These are phyloP conservation scores for Fusarium succisae DNA, from an alignment of 2,329 filamentous ascomycete species.

Conservation along the genomic window DNA sequence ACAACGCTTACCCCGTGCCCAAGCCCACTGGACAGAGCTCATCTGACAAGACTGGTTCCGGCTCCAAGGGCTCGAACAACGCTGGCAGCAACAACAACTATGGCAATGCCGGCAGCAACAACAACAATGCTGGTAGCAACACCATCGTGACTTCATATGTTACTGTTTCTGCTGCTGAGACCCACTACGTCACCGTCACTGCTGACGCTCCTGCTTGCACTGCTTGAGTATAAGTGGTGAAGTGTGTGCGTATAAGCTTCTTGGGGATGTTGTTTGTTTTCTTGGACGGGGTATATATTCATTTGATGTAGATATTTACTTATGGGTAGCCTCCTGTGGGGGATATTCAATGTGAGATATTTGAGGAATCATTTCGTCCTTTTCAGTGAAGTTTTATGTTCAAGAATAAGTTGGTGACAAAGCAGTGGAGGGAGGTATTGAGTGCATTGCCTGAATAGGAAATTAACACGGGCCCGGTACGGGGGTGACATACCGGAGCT, in stretches of 20 bases:
- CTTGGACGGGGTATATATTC: neutral
- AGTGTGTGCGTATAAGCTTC: neutral
- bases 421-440: neutral
- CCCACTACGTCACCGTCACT: constrained; percentile 21
- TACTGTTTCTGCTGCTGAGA: constrained; percentile 10
- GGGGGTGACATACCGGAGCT: neutral
- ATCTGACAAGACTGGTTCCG: neutral
- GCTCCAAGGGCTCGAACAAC: neutral
- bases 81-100: neutral
- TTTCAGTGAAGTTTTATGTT: neutral
- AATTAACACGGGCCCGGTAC: neutral
- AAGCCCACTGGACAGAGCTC: constrained; percentile 1
- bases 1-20: neutral
- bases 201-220: constrained; percentile 25
- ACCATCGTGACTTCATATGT: constrained; percentile 26
- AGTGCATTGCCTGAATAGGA: neutral
- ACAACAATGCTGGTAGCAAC: neutral
- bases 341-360: constrained; percentile 41
- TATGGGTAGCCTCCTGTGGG: constrained; percentile 42
- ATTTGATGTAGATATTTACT: constrained; percentile 42
- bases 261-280: neutral
- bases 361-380: constrained; percentile 25
- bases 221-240: neutral
- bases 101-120: neutral
- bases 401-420: fast-evolving